These are phyloP conservation scores for Fraxinus quadrangulata DNA, from an alignment of 257 asterid species.

Conservation along the genomic window DNA sequence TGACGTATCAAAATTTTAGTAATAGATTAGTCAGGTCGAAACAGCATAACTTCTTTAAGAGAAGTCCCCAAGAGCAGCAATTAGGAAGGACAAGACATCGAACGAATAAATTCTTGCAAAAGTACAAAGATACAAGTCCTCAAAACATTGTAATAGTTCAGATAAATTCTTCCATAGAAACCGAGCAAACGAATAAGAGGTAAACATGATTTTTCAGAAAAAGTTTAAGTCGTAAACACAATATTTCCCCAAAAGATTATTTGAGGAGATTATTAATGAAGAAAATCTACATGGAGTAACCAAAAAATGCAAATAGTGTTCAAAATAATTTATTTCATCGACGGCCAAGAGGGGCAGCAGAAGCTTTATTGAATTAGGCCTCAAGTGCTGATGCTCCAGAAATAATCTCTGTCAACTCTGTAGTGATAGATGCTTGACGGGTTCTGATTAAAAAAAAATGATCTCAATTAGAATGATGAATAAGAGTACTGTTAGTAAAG, in stretches of 20 bases:
- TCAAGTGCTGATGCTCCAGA: constrained; percentile 1
- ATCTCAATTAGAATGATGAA: not conserved
- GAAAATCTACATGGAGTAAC: not conserved
- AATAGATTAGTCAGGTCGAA: no score
- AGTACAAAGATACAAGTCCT: no score
- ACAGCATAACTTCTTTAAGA: no score
- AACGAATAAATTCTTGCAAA: no score
- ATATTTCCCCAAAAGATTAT: not conserved
- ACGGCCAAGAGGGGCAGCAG: not conserved
- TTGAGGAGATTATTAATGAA: not conserved
- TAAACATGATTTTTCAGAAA: not conserved
- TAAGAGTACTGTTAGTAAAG: no score
- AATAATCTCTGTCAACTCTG: constrained; percentile 1
- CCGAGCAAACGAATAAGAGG: not conserved
- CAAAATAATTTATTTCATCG: not conserved
- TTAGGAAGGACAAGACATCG: no score
- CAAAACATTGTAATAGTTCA: no score
- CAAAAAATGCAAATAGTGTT: not conserved
- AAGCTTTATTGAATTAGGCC: not conserved
- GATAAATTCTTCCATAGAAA: no score
- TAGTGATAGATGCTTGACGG: constrained; percentile 5
- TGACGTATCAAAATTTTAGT: no score
- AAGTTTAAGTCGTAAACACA: not conserved
- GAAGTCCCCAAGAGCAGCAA: no score
- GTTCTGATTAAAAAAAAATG: not conserved